Base-by-base conservation (phyloP, 305 asterid genomes). In the Fraxinus sp. region DNA sequence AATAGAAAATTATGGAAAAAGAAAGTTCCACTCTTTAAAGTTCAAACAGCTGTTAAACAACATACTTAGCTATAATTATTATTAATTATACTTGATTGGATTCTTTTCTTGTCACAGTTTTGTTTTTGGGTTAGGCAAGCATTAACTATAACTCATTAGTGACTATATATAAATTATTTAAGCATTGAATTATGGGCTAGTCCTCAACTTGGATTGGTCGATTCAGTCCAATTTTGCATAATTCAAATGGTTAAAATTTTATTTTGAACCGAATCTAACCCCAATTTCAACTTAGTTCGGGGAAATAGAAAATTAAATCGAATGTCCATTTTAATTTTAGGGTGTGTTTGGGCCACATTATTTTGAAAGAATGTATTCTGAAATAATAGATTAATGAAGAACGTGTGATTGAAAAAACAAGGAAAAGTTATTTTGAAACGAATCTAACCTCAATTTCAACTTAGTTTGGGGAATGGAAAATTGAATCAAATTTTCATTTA, bases 41-140 rank as follows among this genome's bases (percentile, higher is more conserved):
- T 76, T 82, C 62, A 76, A 73, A 82, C 81, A 87, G 90, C 90
- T 87, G 87, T 84, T 78, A 85, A 87, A 13, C 86, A 83, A 84
- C 85, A 62, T 57, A 79, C 87, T 82, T 82, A 18, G 43, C 81
- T 41, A 77, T 87, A 22, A 70, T 78, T 59, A 79, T 37, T 24
- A 57, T 77, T 22, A 57, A 36, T 83, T 13, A 18, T 24, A 22
- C 32, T 52, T 52, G 64, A 52, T 55, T 55, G 64, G 64, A 55
- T n/a, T 55, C 64, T 55, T 55, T 5, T 55, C 7, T n/a, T n/a
- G 64, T 55, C 64, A 55, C 64, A 6, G 64, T n/a, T 55, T 55
- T 55, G 64, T 18, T 55, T 52, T 55, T 55, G 9, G 64, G 24
- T n/a, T 55, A 16, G 64, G 24, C 24, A 55, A 55, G 24, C 24